Percentiles rank a stretch among this genome's conserved stretches.
Evolutionary conservation across 2,329 filamentous ascomycete genomes (phyloP).

Genomic region (Apiospora koreana): DNA sequence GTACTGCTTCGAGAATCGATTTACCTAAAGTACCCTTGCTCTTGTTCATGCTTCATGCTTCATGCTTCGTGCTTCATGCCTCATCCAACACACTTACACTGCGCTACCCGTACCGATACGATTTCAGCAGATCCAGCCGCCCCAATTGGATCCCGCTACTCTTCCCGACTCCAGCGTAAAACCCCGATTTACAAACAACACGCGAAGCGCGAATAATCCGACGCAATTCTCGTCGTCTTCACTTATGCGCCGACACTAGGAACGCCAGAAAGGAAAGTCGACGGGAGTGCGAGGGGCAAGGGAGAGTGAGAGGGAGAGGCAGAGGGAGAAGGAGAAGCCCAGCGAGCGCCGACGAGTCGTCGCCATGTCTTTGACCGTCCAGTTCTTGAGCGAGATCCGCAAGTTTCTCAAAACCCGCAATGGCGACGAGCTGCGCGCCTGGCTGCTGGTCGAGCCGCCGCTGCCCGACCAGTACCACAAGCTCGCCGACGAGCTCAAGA

Average conservation of each 20-base stretch:
- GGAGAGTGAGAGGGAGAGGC: background rate
- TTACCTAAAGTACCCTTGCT: too few relatives aligned
- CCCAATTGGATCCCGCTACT: background rate
- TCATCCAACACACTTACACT: background rate
- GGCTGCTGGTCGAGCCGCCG: conserved; percentile 74
- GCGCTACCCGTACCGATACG: background rate
- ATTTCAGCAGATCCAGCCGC: background rate
- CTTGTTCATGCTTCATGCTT: background rate
- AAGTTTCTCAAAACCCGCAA: conserved; percentile 63
- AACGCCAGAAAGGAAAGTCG: background rate
- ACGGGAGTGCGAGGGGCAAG: background rate
- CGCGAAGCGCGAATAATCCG: background rate
- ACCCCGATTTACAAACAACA: background rate
- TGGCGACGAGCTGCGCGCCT: conserved; percentile 66
- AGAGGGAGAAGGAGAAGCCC: background rate
- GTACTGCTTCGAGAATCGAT: too few relatives aligned
- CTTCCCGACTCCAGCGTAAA: background rate
- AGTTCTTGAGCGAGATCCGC: conserved; percentile 68
- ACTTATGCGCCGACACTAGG: background rate
- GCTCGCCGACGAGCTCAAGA: conserved; percentile 68
- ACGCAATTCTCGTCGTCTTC: background rate
- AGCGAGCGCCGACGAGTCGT: conserved; percentile 11
- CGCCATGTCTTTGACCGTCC: conserved; percentile 62
- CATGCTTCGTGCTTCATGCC: background rate
- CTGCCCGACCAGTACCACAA: conserved; percentile 66